phyloP scores from a whole-genome alignment of 1,139 yeast genomes.

The Blastobotrys illinoisensis region DNA sequence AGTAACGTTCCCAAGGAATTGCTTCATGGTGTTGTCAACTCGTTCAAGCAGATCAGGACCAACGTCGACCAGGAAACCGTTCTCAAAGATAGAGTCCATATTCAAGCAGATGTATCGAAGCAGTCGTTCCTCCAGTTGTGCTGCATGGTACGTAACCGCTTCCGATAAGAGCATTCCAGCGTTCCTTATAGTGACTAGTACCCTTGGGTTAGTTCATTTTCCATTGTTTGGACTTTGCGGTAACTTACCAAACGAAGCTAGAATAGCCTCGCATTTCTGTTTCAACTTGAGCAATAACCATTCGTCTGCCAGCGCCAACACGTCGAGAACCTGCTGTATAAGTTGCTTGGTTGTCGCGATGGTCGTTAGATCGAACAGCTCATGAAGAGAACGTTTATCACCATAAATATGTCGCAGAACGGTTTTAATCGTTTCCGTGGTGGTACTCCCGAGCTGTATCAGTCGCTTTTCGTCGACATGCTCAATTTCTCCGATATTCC shows the following conservation, averaged over 20 bases:
- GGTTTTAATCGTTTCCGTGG: slow-evolving; percentile 42
- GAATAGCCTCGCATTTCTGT: slow-evolving; percentile 54
- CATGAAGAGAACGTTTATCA: slow-evolving; percentile 32
- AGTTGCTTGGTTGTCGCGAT: slow-evolving; percentile 39
- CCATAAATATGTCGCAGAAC: slow-evolving; percentile 60
- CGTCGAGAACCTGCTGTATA: slow-evolving; percentile 50
- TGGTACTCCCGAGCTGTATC: slow-evolving; percentile 34
- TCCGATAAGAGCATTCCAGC: slow-evolving; percentile 52
- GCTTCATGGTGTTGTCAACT: slow-evolving; percentile 29
- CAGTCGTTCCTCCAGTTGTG: slow-evolving; percentile 53
- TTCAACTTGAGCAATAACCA: slow-evolving; percentile 56
- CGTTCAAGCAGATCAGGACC: slow-evolving; percentile 29
- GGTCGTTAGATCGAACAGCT: slow-evolving; percentile 40
- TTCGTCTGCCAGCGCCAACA: slow-evolving; percentile 61
- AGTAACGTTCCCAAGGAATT: slow-evolving; percentile 1
- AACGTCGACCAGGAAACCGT: slow-evolving; percentile 32
- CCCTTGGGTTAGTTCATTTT: neutral
- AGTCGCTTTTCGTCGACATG: slow-evolving; percentile 22
- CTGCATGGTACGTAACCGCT: slow-evolving; percentile 48
- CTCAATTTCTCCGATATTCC: slow-evolving; percentile 35
- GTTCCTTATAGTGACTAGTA: slow-evolving; percentile 49
- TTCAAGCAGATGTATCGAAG: slow-evolving; percentile 66
- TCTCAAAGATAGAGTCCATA: slow-evolving; percentile 57
- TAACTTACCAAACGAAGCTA: slow-evolving; percentile 46
- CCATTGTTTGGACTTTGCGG: neutral